A percentile compares a stretch with the other conserved stretches of the same genome.
Evolutionary conservation across 306 rosid genomes (phyloP).

Genomic region (Cyamopsis tetragonoloba): DNA sequence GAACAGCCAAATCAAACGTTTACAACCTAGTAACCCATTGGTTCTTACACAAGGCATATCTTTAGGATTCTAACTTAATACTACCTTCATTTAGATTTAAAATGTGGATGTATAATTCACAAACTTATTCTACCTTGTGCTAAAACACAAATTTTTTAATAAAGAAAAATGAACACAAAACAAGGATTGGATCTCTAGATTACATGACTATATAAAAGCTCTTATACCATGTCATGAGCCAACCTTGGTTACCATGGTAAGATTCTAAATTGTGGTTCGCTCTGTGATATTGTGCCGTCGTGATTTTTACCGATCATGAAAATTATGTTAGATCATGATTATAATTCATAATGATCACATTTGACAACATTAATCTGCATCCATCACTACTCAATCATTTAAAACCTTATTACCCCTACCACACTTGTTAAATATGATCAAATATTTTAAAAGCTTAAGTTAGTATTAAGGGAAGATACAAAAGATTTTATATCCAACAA

Average conservation of each 20-base stretch:
- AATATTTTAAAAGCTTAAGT: not conserved
- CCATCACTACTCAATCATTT: too few relatives aligned
- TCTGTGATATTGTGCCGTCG: too few relatives aligned
- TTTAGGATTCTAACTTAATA: not conserved
- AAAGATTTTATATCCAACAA: not conserved
- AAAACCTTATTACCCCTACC: too few relatives aligned
- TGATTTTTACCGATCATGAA: too few relatives aligned
- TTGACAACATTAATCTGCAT: too few relatives aligned
- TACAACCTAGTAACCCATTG: conserved; percentile 17
- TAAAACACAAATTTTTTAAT: not conserved
- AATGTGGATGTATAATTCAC: not conserved
- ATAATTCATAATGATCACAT: too few relatives aligned
- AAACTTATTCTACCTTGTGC: not conserved
- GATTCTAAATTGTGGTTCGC: too few relatives aligned
- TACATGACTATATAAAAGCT: not conserved
- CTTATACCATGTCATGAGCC: not conserved
- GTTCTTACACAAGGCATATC: conserved; percentile 34
- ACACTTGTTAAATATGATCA: too few relatives aligned
- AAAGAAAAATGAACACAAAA: not conserved
- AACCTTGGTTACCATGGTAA: too few relatives aligned
- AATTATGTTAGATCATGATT: too few relatives aligned
- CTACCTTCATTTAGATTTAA: not conserved
- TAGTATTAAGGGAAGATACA: not conserved
- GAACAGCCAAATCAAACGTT: conserved; percentile 21
- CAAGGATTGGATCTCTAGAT: not conserved